Conservation (phyloP, 1,284 basidiomycete genomes). For the Fomitopsis palustris region DNA sequence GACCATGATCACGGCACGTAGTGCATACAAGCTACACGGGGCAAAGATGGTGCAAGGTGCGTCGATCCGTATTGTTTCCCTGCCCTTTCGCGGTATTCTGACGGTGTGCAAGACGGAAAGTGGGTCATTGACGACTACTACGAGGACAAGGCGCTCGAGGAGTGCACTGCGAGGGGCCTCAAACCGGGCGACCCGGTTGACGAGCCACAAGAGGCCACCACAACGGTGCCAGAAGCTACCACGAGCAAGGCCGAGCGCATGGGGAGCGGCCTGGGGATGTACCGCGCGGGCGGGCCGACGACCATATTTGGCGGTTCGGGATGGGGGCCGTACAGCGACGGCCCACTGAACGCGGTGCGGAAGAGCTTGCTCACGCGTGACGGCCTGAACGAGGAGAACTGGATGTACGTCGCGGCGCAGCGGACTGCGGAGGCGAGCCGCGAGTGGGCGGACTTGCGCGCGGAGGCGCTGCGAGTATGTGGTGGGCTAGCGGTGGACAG, state of each 20-base stretch:
- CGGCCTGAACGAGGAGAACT: constrained; percentile 81
- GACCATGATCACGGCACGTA: constrained; percentile 89
- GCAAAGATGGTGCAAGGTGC: constrained; percentile 84
- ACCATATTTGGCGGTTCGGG: constrained; percentile 84
- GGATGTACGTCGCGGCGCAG: constrained; percentile 80
- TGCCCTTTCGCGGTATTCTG: neutral
- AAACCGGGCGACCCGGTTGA: constrained; percentile 75
- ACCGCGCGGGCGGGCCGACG: constrained; percentile 81
- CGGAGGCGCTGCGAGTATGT: constrained; percentile 49
- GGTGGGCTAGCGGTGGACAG: constrained; percentile 34
- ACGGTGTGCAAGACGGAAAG: constrained; percentile 64
- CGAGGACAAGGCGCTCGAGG: constrained; percentile 75
- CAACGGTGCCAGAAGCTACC: constrained; percentile 42
- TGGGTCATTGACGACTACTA: constrained; percentile 96
- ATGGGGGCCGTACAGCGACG: constrained; percentile 81
- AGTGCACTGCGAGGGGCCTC: constrained; percentile 68
- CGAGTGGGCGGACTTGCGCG: constrained; percentile 61
- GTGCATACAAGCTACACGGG: constrained; percentile 93
- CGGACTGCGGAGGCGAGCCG: constrained; percentile 59
- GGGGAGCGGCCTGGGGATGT: constrained; percentile 54
- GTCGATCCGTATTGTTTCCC: constrained; percentile 21
- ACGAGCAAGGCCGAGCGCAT: constrained; percentile 35
- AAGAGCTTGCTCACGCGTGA: constrained; percentile 69
- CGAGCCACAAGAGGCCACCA: constrained; percentile 71
- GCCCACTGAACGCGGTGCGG: constrained; percentile 73